Evolutionary conservation across 768 basidiomycete genomes (phyloP).

Genomic region (Peribolospora baueri): DNA sequence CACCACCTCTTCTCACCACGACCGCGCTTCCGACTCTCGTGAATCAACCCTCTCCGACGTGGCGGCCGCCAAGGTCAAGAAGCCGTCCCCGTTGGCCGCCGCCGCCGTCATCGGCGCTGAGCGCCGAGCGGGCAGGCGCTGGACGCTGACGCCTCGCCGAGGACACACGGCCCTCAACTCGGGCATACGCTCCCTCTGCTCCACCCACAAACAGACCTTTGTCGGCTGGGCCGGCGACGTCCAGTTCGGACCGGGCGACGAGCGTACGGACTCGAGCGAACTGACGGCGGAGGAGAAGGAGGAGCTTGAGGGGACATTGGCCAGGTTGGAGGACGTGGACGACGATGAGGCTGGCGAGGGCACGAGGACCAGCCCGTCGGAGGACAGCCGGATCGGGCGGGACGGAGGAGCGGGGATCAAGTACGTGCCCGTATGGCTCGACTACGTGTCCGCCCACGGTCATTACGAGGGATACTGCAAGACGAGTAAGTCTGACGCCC

Average conservation of each 20-base stretch:
- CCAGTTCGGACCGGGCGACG: slow-evolving; percentile 22
- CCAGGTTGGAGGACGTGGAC: slow-evolving; percentile 32
- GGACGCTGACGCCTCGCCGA: slow-evolving; percentile 54
- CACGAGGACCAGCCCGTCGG: slow-evolving; percentile 22
- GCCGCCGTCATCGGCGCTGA: neutral
- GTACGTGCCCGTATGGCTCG: slow-evolving; percentile 77
- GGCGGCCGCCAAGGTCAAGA: neutral
- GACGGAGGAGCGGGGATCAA: slow-evolving; percentile 30
- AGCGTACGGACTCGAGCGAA: slow-evolving; percentile 23
- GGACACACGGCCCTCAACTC: slow-evolving; percentile 90
- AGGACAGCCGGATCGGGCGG: slow-evolving; percentile 5
- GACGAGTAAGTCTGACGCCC: slow-evolving; percentile 21
- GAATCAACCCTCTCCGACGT: neutral
- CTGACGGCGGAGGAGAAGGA: slow-evolving; percentile 39
- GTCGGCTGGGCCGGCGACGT: slow-evolving; percentile 90
- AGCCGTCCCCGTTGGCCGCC: neutral
- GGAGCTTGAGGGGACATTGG: slow-evolving; percentile 41
- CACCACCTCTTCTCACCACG: neutral
- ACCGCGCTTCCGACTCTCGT: neutral
- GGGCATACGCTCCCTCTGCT: slow-evolving; percentile 60
- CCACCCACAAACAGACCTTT: slow-evolving; percentile 70
- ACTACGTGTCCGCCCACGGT: slow-evolving; percentile 45
- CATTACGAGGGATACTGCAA: slow-evolving; percentile 68
- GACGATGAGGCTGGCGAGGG: slow-evolving; percentile 25
- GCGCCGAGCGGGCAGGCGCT: slow-evolving; percentile 20